Evolutionary conservation across 2,329 filamentous ascomycete genomes (phyloP), one percentile per base, ranked within the genome.

Genomic region (Aureobasidium sp.): DNA sequence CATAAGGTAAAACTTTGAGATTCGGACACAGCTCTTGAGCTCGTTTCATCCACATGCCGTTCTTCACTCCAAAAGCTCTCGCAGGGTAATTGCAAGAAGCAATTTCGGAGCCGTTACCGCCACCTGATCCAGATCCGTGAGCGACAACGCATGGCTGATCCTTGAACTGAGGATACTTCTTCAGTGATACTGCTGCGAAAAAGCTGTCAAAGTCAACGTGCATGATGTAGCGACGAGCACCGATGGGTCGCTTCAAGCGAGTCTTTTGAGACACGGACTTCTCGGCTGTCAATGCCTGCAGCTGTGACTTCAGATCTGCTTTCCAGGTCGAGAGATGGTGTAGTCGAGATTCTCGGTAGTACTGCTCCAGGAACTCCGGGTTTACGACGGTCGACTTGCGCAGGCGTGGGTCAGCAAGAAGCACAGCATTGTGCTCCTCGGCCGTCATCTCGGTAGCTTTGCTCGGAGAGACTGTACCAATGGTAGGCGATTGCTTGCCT

Each of bases 181-280:
- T 89, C 16, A 86, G 70, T 0, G 93, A 96, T 0, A 98, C 88
- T 0, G 94, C 88, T 55, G 90, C 95, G 69, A 98, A 98, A 71
- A 98, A 98, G 68, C 90, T 93, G 70, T 98, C 94, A 67, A 98
- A 98, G 65, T 98, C 93, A 25, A 98, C 89, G 63, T 98, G 93
- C 64, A 98, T 80, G 50, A 98, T 79, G 62, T 97, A 98, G 47
- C 86, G 75, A 56, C 90, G 78, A 3, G 83, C 71, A 0, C 85
- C 86, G 11, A 79, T 74, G 22, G 76, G 75, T 37, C 76, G 75
- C 62, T 83, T 78, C 54, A 72, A 72, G 74, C 60, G 72, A 5
- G 58, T 66, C 61, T 65, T 77, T 59, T 79, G 75, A 7, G 74
- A 75, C 27, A 63, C 75, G 52, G 56, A 74, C 63, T 84, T 88